These are phyloP conservation scores for Populus davidiana DNA, from an alignment of 345 rosid genomes.

Conservation along the genomic window DNA sequence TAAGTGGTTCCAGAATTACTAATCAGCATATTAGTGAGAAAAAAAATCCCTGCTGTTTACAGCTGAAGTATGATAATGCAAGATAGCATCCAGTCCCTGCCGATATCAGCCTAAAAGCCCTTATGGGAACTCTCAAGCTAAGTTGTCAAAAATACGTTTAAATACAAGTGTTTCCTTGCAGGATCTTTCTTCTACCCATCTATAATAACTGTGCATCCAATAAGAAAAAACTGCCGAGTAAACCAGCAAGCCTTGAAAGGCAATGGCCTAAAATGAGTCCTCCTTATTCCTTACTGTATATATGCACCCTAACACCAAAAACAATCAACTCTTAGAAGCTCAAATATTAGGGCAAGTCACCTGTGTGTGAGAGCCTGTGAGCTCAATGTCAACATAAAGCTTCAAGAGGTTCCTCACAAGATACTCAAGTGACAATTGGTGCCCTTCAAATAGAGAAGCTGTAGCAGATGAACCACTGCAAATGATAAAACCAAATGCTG, in stretches of 20 bases:
- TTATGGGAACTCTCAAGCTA: neutral
- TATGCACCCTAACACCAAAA: neutral
- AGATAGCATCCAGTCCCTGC: neutral
- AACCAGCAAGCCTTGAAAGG: no score
- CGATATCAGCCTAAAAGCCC: neutral
- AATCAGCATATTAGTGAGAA: neutral
- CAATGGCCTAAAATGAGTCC: neutral
- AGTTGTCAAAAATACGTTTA: neutral
- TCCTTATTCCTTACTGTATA: neutral
- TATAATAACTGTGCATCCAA: neutral
- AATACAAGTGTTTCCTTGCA: neutral
- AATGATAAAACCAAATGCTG: conserved; percentile 6
- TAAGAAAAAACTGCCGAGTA: no score
- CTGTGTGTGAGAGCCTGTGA: conserved; percentile 99
- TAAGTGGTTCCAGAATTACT: neutral
- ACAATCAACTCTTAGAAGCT: conserved; percentile 3
- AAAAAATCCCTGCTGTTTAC: neutral
- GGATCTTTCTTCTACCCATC: neutral
- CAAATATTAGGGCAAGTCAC: conserved; percentile 34
- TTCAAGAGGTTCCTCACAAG: conserved; percentile 97
- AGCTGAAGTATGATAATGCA: neutral
- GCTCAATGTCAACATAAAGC: conserved; percentile 98
- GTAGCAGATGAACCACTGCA: conserved; percentile 86
- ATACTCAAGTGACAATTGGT: conserved; percentile 82
- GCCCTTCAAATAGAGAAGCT: conserved; percentile 84